These are phyloP conservation scores for Plasmodium chabaudi DNA, from an alignment of 169 alveolate genomes.

Conservation along the genomic window DNA sequence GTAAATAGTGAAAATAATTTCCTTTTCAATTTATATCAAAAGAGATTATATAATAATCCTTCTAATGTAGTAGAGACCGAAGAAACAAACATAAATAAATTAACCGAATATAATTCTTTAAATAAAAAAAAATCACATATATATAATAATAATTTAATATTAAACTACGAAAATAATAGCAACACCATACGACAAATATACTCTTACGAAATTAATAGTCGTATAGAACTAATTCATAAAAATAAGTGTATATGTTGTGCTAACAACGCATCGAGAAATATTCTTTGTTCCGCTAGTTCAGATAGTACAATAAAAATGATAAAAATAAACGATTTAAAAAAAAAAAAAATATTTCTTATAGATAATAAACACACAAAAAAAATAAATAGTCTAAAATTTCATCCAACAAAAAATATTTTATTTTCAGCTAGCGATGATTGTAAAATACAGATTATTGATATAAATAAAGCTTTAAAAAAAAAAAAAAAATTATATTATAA, in stretches of 20 bases:
- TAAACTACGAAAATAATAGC: constrained; percentile 49
- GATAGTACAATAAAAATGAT: constrained; percentile 72
- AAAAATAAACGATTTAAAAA: constrained; percentile 58
- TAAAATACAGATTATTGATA: constrained; percentile 49
- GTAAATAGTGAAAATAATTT: constrained; percentile 17
- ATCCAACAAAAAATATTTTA: constrained; percentile 51
- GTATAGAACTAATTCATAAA: constrained; percentile 57
- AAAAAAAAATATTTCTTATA: constrained; percentile 24
- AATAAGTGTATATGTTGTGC: constrained; percentile 51
- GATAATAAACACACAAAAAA: constrained; percentile 38
- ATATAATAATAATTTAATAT: neutral
- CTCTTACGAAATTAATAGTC: constrained; percentile 43
- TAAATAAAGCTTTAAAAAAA: constrained; percentile 29
- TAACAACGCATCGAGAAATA: constrained; percentile 51
- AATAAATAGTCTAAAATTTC: constrained; percentile 51
- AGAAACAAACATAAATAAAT: constrained; percentile 4
- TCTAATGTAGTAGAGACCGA: constrained; percentile 2
- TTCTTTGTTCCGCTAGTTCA: constrained; percentile 86
- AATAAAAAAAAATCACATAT: constrained; percentile 1
- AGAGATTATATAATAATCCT: neutral
- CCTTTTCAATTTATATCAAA: constrained; percentile 29
- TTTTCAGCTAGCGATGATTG: constrained; percentile 73
- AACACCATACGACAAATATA: constrained; percentile 7
- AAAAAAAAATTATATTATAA: constrained; percentile 15
- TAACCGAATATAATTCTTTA: neutral